Percentiles rank a stretch among this genome's conserved stretches.
These are phyloP conservation scores for Tricholomella constricta DNA, from an alignment of 768 basidiomycete species.

Conservation along the genomic window DNA sequence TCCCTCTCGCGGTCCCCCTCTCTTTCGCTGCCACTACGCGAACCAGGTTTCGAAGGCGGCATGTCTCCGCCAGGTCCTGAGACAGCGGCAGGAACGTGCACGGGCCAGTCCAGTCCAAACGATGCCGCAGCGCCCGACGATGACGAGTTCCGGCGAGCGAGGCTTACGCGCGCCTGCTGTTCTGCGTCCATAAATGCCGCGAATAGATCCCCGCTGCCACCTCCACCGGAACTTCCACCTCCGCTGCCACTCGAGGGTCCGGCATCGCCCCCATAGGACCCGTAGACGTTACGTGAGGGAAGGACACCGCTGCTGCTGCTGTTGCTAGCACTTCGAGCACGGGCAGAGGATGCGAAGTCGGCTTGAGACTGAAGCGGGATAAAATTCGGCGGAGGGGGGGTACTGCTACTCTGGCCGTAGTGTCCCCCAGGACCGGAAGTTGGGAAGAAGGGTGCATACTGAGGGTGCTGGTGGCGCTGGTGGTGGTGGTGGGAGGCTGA, in stretches of 20 bases:
- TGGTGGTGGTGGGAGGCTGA: conserved; percentile 14
- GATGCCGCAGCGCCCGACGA: conserved; percentile 28
- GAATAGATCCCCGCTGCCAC: conserved; percentile 17
- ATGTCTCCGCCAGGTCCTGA: not conserved
- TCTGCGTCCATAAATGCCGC: conserved; percentile 31
- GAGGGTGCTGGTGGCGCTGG: conserved; percentile 14
- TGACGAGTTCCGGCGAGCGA: conserved; percentile 9
- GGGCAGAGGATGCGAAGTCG: conserved; percentile 21
- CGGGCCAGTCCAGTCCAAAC: too few relatives aligned
- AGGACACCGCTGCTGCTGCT: not conserved
- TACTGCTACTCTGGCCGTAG: conserved; percentile 1
- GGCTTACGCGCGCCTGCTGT: conserved; percentile 23
- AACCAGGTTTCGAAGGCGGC: conserved; percentile 6
- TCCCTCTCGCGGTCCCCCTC: conserved; percentile 3
- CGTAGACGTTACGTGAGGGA: conserved; percentile 6
- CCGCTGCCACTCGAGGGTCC: conserved; percentile 15
- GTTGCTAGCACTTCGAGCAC: conserved; percentile 1
- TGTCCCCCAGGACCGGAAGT: conserved; percentile 17
- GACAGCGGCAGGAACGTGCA: conserved; percentile 20
- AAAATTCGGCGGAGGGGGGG: conserved; percentile 28
- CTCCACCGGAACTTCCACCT: conserved; percentile 12
- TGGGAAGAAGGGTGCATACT: conserved; percentile 30
- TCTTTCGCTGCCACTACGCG: conserved; percentile 4
- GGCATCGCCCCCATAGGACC: conserved; percentile 6
- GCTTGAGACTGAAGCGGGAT: conserved; percentile 32